Conservation (phyloP, 768 basidiomycete genomes). For the Macrolepiota dolichaula region DNA sequence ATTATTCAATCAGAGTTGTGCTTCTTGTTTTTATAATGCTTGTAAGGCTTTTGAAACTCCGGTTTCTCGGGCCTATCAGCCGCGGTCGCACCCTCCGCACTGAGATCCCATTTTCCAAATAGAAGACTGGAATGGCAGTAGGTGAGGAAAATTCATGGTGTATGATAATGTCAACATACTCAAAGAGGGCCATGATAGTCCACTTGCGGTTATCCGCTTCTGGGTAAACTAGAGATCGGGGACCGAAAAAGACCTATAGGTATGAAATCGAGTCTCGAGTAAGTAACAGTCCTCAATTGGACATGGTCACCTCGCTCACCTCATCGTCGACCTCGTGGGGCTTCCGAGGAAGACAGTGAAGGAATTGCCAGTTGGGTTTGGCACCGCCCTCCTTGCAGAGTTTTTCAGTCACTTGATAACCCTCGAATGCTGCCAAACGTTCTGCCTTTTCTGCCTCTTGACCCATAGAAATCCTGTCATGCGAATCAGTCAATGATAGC, state of each 20-base stretch:
- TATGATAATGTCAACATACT: conserved; percentile 47
- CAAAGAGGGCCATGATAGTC: conserved; percentile 92
- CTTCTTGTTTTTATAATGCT: neutral
- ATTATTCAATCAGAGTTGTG: neutral
- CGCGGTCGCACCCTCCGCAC: neutral
- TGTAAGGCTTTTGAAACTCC: neutral
- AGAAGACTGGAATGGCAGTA: conserved; percentile 29
- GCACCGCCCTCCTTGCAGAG: conserved; percentile 81
- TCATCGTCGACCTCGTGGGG: conserved; percentile 93
- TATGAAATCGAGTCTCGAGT: neutral
- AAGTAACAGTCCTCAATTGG: neutral
- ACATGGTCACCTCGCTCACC: conserved; percentile 32
- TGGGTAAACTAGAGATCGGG: conserved; percentile 87
- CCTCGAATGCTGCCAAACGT: conserved; percentile 80
- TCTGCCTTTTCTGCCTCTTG: conserved; percentile 92
- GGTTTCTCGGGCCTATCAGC: neutral
- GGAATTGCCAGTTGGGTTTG: conserved; percentile 86
- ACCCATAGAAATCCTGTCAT: conserved; percentile 93
- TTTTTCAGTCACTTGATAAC: conserved; percentile 92
- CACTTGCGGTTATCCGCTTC: conserved; percentile 97
- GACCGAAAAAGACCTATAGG: conserved; percentile 86
- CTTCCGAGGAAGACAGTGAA: conserved; percentile 96
- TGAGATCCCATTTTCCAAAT: conserved; percentile 47
- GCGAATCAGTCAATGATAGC: neutral
- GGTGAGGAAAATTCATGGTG: conserved; percentile 13